Evolutionary conservation across 106 monocot genomes (phyloP).

Genomic region (Acanthochlamys bracteata): DNA sequence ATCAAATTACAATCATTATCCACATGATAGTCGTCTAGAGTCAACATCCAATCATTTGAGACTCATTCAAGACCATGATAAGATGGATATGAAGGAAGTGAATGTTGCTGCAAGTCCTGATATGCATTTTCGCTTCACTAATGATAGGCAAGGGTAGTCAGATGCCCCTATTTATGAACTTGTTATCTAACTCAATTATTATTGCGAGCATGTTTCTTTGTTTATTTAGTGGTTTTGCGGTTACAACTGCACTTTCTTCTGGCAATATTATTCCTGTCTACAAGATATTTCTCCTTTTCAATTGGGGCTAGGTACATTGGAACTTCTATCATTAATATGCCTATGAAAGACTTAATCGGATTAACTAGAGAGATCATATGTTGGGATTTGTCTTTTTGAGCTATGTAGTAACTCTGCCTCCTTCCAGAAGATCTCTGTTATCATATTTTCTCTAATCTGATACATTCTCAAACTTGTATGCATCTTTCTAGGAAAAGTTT

Average conservation of each 20-base stretch:
- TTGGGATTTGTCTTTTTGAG: no score
- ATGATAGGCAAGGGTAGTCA: constrained; percentile 21
- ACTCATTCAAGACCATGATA: constrained; percentile 22
- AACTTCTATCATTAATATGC: background rate
- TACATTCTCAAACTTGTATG: no score
- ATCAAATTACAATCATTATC: constrained; percentile 27
- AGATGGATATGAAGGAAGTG: constrained; percentile 22
- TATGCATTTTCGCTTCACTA: constrained; percentile 15
- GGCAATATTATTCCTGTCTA: background rate
- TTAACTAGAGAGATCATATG: no score
- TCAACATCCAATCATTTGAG: constrained; percentile 21
- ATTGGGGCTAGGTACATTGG: background rate
- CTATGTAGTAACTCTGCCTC: no score
- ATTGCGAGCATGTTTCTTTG: background rate
- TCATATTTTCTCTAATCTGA: no score
- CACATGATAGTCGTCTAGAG: constrained; percentile 25
- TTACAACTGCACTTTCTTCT: no score
- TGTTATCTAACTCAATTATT: background rate
- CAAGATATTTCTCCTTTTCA: background rate
- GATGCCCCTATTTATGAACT: background rate
- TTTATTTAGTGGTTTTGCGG: background rate
- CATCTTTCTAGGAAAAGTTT: no score
- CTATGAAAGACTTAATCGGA: no score
- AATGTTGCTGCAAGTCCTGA: constrained; percentile 24
- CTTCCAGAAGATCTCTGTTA: no score